phyloP scores from a whole-genome alignment of 2,329 filamentous ascomycete genomes.

The Phyllosticta paracitricarpa region DNA sequence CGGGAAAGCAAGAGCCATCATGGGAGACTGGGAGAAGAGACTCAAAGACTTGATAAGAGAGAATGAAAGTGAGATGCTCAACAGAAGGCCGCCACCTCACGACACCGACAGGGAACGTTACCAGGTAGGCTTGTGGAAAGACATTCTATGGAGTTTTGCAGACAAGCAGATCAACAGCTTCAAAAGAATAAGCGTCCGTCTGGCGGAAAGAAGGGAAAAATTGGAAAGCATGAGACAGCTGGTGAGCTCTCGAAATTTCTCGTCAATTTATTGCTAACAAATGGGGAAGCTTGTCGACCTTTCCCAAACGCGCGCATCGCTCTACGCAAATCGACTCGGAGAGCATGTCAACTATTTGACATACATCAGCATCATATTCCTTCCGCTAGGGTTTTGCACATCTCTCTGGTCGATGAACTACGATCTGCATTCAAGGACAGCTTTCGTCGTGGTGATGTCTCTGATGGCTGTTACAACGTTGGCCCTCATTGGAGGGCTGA shows the following conservation, averaged over 20 bases:
- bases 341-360: constrained; percentile 5
- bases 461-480: neutral
- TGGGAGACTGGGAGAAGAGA: neutral
- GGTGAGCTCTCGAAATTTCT: neutral
- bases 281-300: neutral
- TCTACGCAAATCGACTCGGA: constrained; percentile 2
- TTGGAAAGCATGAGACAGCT: neutral
- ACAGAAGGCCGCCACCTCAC: no score
- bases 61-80: neutral
- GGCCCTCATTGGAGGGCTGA: neutral
- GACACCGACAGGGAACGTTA: neutral
- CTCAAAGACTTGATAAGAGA: neutral
- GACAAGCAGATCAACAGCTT: neutral
- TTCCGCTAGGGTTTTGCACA: constrained; percentile 1
- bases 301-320: constrained; percentile 3
- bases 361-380: constrained; percentile 7
- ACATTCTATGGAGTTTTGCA: neutral
- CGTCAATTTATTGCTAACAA: neutral
- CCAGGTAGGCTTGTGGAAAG: neutral
- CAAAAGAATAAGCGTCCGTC: neutral
- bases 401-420: constrained; percentile 7
- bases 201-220: neutral
- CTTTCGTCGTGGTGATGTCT: neutral
- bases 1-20: neutral
- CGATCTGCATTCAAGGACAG: neutral